phyloP scores from a whole-genome alignment of 2,329 filamentous ascomycete species.

The Diaporthe velutina region DNA sequence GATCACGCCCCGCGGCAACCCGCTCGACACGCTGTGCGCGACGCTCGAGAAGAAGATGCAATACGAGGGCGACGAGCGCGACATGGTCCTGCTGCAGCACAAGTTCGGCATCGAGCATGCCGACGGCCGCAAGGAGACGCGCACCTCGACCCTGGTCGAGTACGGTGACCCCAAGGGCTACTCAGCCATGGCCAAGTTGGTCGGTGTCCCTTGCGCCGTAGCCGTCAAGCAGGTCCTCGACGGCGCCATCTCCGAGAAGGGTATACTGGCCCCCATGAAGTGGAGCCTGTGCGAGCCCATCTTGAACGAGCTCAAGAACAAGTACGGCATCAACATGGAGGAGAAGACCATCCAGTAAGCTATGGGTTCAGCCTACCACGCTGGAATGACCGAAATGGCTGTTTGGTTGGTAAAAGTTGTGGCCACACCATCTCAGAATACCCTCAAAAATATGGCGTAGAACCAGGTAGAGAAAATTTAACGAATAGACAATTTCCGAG shows the following conservation, averaged over 20 bases:
- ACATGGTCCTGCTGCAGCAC: conserved; percentile 85
- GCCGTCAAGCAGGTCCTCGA: conserved; percentile 84
- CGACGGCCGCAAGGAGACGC: conserved; percentile 81
- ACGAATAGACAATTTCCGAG: background rate
- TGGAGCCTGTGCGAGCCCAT: conserved; percentile 78
- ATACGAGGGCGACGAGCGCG: conserved; percentile 85
- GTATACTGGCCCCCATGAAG: conserved; percentile 82
- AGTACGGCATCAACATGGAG: conserved; percentile 79
- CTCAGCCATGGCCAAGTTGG: conserved; percentile 85
- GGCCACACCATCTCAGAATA: background rate
- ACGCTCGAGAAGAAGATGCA: conserved; percentile 91
- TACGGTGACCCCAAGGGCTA: conserved; percentile 85
- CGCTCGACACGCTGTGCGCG: conserved; percentile 91
- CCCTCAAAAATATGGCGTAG: conserved; percentile 26
- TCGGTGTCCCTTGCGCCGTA: conserved; percentile 76
- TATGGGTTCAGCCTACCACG: background rate
- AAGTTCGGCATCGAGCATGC: conserved; percentile 87
- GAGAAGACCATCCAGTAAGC: conserved; percentile 71
- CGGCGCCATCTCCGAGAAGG: conserved; percentile 79
- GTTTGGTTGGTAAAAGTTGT: background rate
- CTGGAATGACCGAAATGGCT: background rate
- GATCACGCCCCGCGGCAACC: conserved; percentile 81
- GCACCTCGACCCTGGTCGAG: conserved; percentile 84
- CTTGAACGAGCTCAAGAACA: conserved; percentile 82
- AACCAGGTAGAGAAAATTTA: conserved; percentile 24